Evolutionary conservation across 257 asterid species (phyloP).

Genomic region (Fraxinus excelsior): DNA sequence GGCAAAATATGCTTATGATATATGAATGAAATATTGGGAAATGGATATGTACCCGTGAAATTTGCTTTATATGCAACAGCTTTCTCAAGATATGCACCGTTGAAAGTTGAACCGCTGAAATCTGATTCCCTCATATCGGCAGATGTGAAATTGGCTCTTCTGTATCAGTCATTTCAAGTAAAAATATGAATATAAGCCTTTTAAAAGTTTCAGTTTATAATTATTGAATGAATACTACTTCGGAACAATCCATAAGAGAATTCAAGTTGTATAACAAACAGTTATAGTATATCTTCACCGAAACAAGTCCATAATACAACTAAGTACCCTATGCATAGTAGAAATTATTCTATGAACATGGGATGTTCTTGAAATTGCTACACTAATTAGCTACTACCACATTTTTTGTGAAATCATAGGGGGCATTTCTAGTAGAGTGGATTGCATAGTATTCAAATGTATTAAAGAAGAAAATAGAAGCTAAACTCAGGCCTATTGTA

Average conservation of each 20-base stretch:
- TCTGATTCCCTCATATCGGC: slow-evolving; percentile 99
- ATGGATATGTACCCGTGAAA: slow-evolving; percentile 56
- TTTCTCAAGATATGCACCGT: slow-evolving; percentile 95
- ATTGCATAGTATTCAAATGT: no score
- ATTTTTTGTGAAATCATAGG: no score
- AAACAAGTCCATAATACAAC: background rate
- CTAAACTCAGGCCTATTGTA: no score
- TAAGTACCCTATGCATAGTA: background rate
- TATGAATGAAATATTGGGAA: background rate
- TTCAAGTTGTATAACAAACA: background rate
- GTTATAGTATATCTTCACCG: background rate
- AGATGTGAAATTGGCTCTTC: slow-evolving; percentile 97
- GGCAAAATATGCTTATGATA: background rate
- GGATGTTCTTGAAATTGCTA: background rate
- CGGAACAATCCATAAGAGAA: background rate
- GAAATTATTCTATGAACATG: background rate
- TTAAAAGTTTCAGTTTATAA: slow-evolving; percentile 2
- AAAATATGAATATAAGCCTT: slow-evolving; percentile 37
- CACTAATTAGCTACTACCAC: background rate
- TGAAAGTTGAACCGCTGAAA: slow-evolving; percentile 93
- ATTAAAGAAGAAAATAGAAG: no score
- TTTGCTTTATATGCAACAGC: slow-evolving; percentile 92
- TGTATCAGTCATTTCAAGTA: slow-evolving; percentile 53
- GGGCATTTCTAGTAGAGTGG: no score
- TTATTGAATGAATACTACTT: background rate